Evolutionary conservation across 2,329 filamentous ascomycete genomes (phyloP).

Genomic region (Lojkania enalia): DNA sequence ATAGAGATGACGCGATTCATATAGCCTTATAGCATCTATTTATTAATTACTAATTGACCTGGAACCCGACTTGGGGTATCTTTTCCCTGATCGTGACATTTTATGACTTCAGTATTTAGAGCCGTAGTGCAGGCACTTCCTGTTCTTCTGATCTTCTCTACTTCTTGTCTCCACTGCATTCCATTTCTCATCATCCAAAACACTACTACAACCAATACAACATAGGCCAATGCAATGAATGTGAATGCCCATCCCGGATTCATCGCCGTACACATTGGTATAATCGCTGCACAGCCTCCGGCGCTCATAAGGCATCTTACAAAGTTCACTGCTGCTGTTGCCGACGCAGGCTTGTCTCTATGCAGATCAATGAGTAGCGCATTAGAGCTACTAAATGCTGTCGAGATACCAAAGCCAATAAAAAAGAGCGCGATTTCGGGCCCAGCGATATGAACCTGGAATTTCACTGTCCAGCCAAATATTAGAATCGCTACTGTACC

Average conservation of each 20-base stretch:
- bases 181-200: slow-evolving; percentile 38
- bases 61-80: too few relatives aligned
- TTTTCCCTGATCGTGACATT: too few relatives aligned
- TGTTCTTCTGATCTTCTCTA: too few relatives aligned
- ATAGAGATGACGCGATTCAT: too few relatives aligned
- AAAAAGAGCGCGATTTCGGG: slow-evolving; percentile 55
- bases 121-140: too few relatives aligned
- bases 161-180: slow-evolving; percentile 33
- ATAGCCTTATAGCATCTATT: too few relatives aligned
- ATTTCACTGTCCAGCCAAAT: slow-evolving; percentile 50
- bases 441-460: slow-evolving; percentile 42
- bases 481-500: slow-evolving; percentile 39
- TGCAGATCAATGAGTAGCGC: slow-evolving; percentile 52
- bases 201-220: slow-evolving; percentile 26
- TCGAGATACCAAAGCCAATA: slow-evolving; percentile 60
- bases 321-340: slow-evolving; percentile 45
- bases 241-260: slow-evolving; percentile 53
- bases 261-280: slow-evolving; percentile 48
- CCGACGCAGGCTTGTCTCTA: slow-evolving; percentile 44
- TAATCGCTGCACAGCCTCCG: slow-evolving; percentile 44
- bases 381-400: slow-evolving; percentile 50
- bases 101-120: too few relatives aligned
- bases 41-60: too few relatives aligned
- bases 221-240: slow-evolving; percentile 41
- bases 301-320: slow-evolving; percentile 43